Percentiles rank a stretch among this genome's conserved stretches.
phyloP scores from a whole-genome alignment of 2,329 filamentous ascomycete species.

The Alternaria sp. region DNA sequence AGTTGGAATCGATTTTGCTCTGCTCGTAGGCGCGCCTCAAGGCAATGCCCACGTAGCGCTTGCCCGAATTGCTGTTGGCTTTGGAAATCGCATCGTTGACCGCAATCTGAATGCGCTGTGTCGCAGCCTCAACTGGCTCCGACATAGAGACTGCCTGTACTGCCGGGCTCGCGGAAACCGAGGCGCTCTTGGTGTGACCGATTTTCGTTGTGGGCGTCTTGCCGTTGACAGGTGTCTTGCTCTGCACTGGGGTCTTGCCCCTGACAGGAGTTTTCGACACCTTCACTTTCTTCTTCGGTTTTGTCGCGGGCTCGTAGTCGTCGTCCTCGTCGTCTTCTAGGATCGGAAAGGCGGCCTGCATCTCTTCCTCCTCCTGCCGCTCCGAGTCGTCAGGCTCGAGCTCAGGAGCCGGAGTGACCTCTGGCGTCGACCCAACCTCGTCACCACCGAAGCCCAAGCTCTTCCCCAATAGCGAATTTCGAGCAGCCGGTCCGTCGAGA shows the following conservation, averaged over 20 bases:
- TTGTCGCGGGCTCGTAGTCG: constrained; percentile 51
- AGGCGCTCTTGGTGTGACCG: constrained; percentile 23
- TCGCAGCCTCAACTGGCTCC: constrained; percentile 13
- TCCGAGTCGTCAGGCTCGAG: constrained; percentile 49
- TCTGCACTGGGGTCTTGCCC: constrained; percentile 41
- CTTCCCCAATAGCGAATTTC: constrained; percentile 52
- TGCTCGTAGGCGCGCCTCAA: constrained; percentile 53
- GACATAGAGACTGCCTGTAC: constrained; percentile 18
- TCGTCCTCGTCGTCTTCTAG: constrained; percentile 55
- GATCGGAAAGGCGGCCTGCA: constrained; percentile 36
- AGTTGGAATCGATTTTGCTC: constrained; percentile 44
- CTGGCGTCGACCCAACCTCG: constrained; percentile 55
- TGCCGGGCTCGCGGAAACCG: constrained; percentile 27
- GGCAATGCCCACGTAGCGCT: constrained; percentile 39
- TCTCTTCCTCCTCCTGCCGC: constrained; percentile 46
- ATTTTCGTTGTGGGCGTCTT: constrained; percentile 38
- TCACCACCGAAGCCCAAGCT: constrained; percentile 43
- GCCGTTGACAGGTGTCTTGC: constrained; percentile 37
- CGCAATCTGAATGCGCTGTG: constrained; percentile 41
- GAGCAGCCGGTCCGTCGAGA: constrained; percentile 44
- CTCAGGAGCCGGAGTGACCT: constrained; percentile 51
- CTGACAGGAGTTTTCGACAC: constrained; percentile 43
- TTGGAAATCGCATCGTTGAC: constrained; percentile 53
- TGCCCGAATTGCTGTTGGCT: constrained; percentile 44
- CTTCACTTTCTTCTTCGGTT: constrained; percentile 41